Conservation (phyloP, 306 rosid species). For the Cucumis cinereus region DNA sequence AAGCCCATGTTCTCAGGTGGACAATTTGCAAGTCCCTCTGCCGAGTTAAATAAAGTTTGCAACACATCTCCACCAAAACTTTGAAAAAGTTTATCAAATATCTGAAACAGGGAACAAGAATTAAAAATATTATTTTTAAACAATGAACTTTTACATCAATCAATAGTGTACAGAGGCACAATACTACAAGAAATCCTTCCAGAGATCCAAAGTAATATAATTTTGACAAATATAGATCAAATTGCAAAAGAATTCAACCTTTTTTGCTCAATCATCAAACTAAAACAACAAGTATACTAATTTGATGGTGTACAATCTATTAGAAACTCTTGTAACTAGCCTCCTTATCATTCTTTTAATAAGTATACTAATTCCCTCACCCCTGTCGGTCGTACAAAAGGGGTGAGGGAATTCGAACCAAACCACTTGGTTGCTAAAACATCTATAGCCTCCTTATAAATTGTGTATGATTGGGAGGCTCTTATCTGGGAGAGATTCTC, state of each 20-base stretch:
- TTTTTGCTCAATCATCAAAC: neutral
- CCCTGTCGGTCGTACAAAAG: too few relatives aligned
- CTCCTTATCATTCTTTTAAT: neutral
- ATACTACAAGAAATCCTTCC: neutral
- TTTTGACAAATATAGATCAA: neutral
- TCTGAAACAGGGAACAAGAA: constrained; percentile 44
- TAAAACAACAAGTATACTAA: neutral
- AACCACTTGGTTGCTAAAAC: too few relatives aligned
- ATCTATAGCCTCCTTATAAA: neutral
- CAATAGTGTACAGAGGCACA: neutral
- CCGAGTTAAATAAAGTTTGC: constrained; percentile 81
- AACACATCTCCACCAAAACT: constrained; percentile 83
- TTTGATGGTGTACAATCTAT: neutral
- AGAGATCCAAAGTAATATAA: neutral
- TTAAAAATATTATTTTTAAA: constrained; percentile 11
- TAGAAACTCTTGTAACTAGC: neutral
- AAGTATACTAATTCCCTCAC: too few relatives aligned
- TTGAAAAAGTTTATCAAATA: constrained; percentile 95
- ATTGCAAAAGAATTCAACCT: neutral
- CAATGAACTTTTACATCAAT: neutral
- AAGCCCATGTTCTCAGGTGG: constrained; percentile 48
- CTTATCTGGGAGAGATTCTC: neutral
- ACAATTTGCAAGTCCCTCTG: constrained; percentile 79
- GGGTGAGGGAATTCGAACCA: too few relatives aligned
- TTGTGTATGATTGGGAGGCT: neutral